Evolutionary conservation across 805 yeast genomes (phyloP), one percentile per base, ranked within the genome.

Genomic region (Cyberlindnera suaveolens): DNA sequence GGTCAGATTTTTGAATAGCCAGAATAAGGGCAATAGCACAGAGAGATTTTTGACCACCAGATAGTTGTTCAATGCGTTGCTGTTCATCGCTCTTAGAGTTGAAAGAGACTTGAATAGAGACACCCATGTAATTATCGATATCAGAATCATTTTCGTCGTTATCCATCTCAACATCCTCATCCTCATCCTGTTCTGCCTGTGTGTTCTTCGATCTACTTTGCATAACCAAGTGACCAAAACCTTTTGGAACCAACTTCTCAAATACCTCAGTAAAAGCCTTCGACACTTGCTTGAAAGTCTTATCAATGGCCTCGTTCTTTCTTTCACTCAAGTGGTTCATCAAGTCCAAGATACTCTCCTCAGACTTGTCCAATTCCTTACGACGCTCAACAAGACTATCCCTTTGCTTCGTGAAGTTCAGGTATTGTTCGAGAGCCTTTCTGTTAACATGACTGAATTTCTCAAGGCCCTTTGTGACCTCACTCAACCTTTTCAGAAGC

Each of bases 11-110:
- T 66, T 93, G 99, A 46, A 91, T 87, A 4, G 99, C 97, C 45
- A 93, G 72, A 51, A 93, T 90, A 40, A 93, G 73, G 0, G 98
- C 90, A 52, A 93, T 80, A 1, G 99, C 98, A 69, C 98, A 90
- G n/a, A 93, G 68, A 0, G 97, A 85, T 61, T 91, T 91, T 58
- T 93, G 99, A 10, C 99, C 99, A 34, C 99, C 99, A 1, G 96
- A 87, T 15, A 93, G 70, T 60, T 90, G 97, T 60, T 88, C 96
- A 44, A 91, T 82, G 48, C 85, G 73, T 47, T 83, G 85, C 60
- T 87, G 96, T 52, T 89, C 96, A 57, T 90, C 85, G 23, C 75
- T 72, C 57, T 82, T 82, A 9, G 95, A 83, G 60, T 88, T 91
- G 71, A 91, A 91, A 0, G 96, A 86, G 3, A 90, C 97, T 9